Base-by-base conservation (phyloP, 768 basidiomycete genomes). In the Mycena chlorophos region DNA sequence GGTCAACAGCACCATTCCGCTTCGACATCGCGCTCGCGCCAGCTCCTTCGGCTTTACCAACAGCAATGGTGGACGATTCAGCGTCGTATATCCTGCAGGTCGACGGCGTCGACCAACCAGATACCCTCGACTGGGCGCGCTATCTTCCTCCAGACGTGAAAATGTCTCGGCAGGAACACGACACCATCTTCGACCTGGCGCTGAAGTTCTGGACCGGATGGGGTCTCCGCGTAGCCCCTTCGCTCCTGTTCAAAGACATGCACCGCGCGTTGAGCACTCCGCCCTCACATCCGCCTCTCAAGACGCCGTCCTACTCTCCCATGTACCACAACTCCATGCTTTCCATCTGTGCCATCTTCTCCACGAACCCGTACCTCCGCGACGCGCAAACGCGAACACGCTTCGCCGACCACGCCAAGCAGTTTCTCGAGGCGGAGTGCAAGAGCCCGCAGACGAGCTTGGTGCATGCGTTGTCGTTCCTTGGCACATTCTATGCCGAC, bases 321-420 rank as follows among this genome's bases (percentile, higher is more conserved):
- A 73, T 81, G 70, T 68, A 80, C 8, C 80, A 82, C 68, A 82
- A 82, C 59, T 68, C 77, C 17, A 73, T 78, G 6, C 65, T 82
- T 12, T 56, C 63, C 16, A 30, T 64, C 12, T 61, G 60, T 40
- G 39, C 53, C 25, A 57, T 57, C 5, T 62, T 62, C 40, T 64
- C 63, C 22, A 61, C 62, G 29, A 43, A 64, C 45, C 60, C 60
- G 23, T 10, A 19, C 20, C 43, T 64, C 19, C 47, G 51, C 13
- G 56, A 62, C 23, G 53, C 40, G 19, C 49, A 45, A 28, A 42
- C 57, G 14, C 43, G 63, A 39, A 34, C 51, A 20, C 52, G 29
- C 17, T 64, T 62, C 47, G 60, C 59, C 6, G 43, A 58, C 16
- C 45, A 49, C 31, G 63, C 63, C 8, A 62, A 59, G 47, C 19